These are phyloP conservation scores for Paramyrothecium roridum DNA, from an alignment of 2,329 filamentous ascomycete species.

Conservation along the genomic window DNA sequence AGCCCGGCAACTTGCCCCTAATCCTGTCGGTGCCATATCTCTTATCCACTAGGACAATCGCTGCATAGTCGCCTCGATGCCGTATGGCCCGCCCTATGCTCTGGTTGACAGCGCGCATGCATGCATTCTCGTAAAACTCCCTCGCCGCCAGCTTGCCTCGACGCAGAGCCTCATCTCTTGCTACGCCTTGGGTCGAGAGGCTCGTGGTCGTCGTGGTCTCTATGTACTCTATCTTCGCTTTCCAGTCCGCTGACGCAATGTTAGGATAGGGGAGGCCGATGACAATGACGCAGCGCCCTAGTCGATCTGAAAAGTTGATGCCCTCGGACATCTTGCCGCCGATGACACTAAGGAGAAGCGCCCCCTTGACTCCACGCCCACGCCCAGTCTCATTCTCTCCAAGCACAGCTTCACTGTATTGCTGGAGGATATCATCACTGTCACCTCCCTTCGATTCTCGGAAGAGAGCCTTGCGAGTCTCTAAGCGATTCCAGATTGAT, in stretches of 20 bases:
- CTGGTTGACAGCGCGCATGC: slow-evolving; percentile 96
- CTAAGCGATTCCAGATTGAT: slow-evolving; percentile 57
- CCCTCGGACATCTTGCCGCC: slow-evolving; percentile 95
- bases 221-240: slow-evolving; percentile 84
- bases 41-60: slow-evolving; percentile 80
- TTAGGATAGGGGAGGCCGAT: slow-evolving; percentile 93
- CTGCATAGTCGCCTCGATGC: slow-evolving; percentile 84
- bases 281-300: slow-evolving; percentile 88
- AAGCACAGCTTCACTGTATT: slow-evolving; percentile 69
- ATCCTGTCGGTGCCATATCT: slow-evolving; percentile 76
- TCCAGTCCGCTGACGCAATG: slow-evolving; percentile 85
- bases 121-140: slow-evolving; percentile 90
- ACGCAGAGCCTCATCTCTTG: slow-evolving; percentile 20
- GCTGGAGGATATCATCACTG: slow-evolving; percentile 67
- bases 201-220: slow-evolving; percentile 54
- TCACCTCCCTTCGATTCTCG: slow-evolving; percentile 51
- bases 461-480: slow-evolving; percentile 60
- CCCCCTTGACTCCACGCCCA: slow-evolving; percentile 48
- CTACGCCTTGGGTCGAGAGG: slow-evolving; percentile 20
- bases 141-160: slow-evolving; percentile 56
- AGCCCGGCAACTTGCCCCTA: slow-evolving; percentile 75
- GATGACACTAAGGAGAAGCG: slow-evolving; percentile 83
- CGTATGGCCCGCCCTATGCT: slow-evolving; percentile 90
- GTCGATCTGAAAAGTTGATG: slow-evolving; percentile 92
- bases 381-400: slow-evolving; percentile 30